Evolutionary conservation across 2,329 filamentous ascomycete species (phyloP).

Genomic region (Chaetomiaceae sp.): DNA sequence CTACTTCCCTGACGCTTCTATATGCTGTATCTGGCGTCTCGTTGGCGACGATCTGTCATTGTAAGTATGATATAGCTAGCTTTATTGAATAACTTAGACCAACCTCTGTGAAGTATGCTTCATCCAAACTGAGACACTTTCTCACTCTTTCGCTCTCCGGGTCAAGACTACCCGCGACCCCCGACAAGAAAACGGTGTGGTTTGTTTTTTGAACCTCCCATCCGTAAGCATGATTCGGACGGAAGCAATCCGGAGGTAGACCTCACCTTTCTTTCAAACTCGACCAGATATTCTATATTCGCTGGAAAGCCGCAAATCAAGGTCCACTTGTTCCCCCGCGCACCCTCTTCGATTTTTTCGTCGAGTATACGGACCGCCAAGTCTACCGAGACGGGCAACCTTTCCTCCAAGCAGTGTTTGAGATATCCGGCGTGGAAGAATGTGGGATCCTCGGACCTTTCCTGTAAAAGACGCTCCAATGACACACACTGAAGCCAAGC

Average conservation of each 20-base stretch:
- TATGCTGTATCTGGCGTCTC: background rate
- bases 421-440: background rate
- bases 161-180: background rate
- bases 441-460: background rate
- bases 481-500: background rate
- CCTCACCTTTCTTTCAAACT: conserved; percentile 1
- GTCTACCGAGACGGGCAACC: background rate
- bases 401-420: background rate
- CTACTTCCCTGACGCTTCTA: background rate
- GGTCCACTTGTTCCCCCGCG: background rate
- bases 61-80: background rate
- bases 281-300: background rate
- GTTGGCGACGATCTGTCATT: background rate
- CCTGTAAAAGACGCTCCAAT: background rate
- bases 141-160: background rate
- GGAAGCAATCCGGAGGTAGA: background rate
- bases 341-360: background rate
- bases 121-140: background rate
- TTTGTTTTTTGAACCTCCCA: background rate
- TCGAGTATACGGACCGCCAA: background rate
- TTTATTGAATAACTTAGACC: background rate
- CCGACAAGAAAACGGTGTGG: background rate
- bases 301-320: background rate
- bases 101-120: background rate
- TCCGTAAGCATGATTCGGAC: background rate